Base-by-base conservation (phyloP, 805 yeast species). In the Yamadazyma scolyti region DNA sequence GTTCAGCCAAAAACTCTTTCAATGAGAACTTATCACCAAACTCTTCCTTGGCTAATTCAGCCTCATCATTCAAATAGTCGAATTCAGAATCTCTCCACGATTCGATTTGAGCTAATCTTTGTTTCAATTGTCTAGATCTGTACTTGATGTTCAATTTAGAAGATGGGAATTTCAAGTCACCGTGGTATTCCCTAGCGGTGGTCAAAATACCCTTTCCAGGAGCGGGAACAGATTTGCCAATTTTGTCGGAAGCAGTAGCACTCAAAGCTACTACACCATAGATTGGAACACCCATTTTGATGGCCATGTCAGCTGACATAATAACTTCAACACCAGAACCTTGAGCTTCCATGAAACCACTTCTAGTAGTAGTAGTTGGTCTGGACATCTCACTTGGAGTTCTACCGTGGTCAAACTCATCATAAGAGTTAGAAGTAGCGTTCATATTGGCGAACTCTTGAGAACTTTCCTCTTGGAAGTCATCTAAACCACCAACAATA, bases 131-230 rank as follows among this genome's bases (percentile, higher is more conserved):
- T 61, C 97, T 79, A 50, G 82, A 73, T 70, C 99, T 85, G 79
- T 93, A 93, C 59, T 82, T 80, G 60, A 93, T 80, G 61, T 88
- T 85, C 68, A 93, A 69, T 65, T 85, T 68, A 40, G 90, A 82
- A 36, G 93, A 68, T 48, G 82, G 77, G 72, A 76, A 82, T 64
- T 82, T 81, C 70, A 81, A 71, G 50, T 72, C 75, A 48, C 88
- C 85, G 48, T 82, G 90, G 55, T 80, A 78, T 70, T 94, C 98
- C 56, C 95, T 82, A 37, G 98, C 98, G 56, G 96, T 87, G 40
- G 98, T 93, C 73, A 93, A 75, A 47, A 93, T 84, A 82, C 99
- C 99, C 71, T 90, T 87, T 62, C 99, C 99, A 67, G 99, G 99
- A 56, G 98, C 98, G 46, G 99, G 99, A 46, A 93, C 90, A 30